Percentiles rank a stretch among this genome's conserved stretches.
phyloP scores from a whole-genome alignment of 1,284 basidiomycete genomes.

The Cutaneotrichosporon dermatis region DNA sequence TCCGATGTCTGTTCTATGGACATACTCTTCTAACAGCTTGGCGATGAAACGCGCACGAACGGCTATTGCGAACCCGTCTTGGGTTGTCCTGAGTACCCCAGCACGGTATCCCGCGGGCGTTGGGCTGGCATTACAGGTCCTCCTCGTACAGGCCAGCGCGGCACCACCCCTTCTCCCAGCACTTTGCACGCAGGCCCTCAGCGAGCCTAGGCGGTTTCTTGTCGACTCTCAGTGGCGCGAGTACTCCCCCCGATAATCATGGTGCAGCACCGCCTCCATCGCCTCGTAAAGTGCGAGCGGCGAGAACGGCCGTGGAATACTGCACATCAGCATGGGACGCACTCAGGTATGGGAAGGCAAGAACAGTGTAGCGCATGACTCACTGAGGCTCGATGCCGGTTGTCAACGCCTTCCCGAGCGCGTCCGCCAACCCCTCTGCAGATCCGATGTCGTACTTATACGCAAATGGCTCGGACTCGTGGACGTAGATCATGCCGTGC shows the following conservation, averaged over 20 bases:
- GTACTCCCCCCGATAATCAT: background rate
- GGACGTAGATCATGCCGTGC: background rate
- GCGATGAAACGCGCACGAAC: no score
- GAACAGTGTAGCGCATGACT: background rate
- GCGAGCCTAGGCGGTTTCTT: background rate
- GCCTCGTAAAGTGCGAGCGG: background rate
- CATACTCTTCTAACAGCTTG: no score
- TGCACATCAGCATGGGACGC: background rate
- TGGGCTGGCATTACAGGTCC: background rate
- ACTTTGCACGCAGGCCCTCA: background rate
- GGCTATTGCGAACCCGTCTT: no score
- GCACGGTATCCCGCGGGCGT: no score
- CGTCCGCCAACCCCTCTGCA: background rate
- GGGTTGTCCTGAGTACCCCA: no score
- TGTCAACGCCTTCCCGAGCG: background rate
- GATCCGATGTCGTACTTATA: background rate
- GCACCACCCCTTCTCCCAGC: slow-evolving; percentile 1
- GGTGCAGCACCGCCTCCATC: background rate
- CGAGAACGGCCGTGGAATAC: background rate
- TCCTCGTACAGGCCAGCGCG: background rate
- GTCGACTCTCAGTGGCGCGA: background rate
- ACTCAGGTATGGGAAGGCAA: no score
- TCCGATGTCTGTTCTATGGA: no score
- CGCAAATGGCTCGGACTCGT: background rate
- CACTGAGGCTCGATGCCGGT: background rate